These are phyloP conservation scores for Onygenales sp. DNA, from an alignment of 2,329 filamentous ascomycete species.

Conservation along the genomic window DNA sequence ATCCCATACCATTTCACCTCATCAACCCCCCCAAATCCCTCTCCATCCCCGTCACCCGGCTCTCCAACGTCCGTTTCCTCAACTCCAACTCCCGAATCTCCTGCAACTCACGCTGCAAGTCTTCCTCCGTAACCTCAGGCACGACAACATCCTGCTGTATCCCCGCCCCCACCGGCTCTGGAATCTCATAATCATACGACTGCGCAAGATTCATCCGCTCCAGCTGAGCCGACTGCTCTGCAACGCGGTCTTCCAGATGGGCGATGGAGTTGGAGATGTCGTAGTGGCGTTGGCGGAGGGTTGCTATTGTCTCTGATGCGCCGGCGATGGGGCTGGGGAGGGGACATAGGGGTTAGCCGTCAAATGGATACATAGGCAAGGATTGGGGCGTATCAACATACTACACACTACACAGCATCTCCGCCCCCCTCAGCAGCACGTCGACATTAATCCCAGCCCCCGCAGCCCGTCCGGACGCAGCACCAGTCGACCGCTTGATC, in stretches of 20 bases:
- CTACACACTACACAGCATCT: constrained; percentile 86
- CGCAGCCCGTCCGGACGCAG: constrained; percentile 40
- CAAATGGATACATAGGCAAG: not conserved
- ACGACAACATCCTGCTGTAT: not conserved
- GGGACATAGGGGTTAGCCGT: not conserved
- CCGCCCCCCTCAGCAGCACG: constrained; percentile 71
- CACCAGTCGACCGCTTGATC: constrained; percentile 54
- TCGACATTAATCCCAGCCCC: constrained; percentile 76
- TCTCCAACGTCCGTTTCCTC: constrained; percentile 54
- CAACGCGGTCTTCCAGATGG: constrained; percentile 72
- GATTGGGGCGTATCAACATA: constrained; percentile 25
- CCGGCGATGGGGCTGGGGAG: constrained; percentile 59
- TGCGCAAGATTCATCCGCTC: constrained; percentile 57
- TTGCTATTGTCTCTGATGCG: constrained; percentile 64
- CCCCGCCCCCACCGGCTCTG: constrained; percentile 28
- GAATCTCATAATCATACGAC: constrained; percentile 45
- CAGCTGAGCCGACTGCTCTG: constrained; percentile 64
- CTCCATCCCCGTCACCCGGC: constrained; percentile 58
- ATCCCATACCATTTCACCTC: constrained; percentile 16
- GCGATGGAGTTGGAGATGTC: constrained; percentile 64
- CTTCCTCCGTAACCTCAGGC: constrained; percentile 30
- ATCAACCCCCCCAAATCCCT: constrained; percentile 55
- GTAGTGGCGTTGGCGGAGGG: constrained; percentile 60
- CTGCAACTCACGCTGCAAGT: constrained; percentile 38
- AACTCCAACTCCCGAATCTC: constrained; percentile 53